Conservation (phyloP, 2,329 filamentous ascomycete species). For the Penicillium sp. region DNA sequence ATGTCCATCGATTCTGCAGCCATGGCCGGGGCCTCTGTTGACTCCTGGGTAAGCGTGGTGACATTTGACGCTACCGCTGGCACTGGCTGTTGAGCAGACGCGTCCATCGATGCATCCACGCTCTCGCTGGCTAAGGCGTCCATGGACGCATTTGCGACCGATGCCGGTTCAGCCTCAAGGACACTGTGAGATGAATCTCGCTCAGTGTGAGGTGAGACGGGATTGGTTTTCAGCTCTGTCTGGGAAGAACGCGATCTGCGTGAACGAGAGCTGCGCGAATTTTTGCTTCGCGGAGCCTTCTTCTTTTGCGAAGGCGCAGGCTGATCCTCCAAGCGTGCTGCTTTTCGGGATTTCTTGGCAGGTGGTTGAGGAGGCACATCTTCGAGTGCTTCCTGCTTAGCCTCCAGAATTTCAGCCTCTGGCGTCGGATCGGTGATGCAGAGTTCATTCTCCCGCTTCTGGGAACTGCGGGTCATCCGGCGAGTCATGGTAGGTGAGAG, state of each 20-base stretch:
- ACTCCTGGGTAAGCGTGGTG: slow-evolving; percentile 12
- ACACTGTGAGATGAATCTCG: slow-evolving; percentile 3
- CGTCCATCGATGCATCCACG: slow-evolving; percentile 2
- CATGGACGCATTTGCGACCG: not conserved
- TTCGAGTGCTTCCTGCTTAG: slow-evolving; percentile 1
- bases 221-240: slow-evolving; percentile 1
- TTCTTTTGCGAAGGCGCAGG: slow-evolving; percentile 9
- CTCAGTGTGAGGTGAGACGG: slow-evolving; percentile 1
- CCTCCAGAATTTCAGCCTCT: not conserved
- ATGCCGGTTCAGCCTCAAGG: not conserved
- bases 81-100: not conserved
- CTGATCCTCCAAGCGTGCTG: slow-evolving; percentile 24
- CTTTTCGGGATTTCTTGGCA: slow-evolving; percentile 26
- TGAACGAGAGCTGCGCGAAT: slow-evolving; percentile 13
- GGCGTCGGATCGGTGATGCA: not conserved
- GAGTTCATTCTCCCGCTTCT: slow-evolving; percentile 8
- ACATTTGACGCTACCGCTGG: not conserved
- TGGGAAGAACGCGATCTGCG: slow-evolving; percentile 17
- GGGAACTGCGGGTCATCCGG: slow-evolving; percentile 21
- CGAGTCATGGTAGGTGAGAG: slow-evolving; percentile 14
- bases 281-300: slow-evolving; percentile 9
- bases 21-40: slow-evolving; percentile 15
- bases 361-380: slow-evolving; percentile 15
- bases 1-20: slow-evolving; percentile 7
- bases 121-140: not conserved